These are phyloP conservation scores for Boletellus ananiceps DNA, from an alignment of 768 basidiomycete genomes.

Conservation along the genomic window DNA sequence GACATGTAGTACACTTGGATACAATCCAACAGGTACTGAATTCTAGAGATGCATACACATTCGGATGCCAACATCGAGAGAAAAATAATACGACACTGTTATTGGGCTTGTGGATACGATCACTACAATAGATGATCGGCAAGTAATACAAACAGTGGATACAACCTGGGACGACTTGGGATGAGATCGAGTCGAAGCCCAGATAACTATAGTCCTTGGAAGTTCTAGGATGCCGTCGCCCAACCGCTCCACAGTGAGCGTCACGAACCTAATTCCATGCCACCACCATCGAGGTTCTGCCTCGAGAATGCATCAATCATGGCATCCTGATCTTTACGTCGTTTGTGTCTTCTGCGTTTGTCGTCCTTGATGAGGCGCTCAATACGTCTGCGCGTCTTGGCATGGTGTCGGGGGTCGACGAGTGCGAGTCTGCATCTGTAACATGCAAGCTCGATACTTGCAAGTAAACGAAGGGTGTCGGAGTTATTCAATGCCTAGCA, in stretches of 20 bases:
- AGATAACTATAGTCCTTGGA: constrained; percentile 12
- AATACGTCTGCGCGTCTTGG: constrained; percentile 63
- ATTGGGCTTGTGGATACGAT: constrained; percentile 12
- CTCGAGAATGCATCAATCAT: constrained; percentile 76
- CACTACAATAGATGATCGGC: constrained; percentile 17
- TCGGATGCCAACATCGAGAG: constrained; percentile 1
- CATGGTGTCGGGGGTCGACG: constrained; percentile 60
- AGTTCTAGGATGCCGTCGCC: constrained; percentile 9
- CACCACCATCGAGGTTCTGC: constrained; percentile 36
- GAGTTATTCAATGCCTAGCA: constrained; percentile 74
- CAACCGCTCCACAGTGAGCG: constrained; percentile 3
- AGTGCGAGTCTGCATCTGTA: constrained; percentile 70
- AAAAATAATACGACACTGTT: constrained; percentile 5
- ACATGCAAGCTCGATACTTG: constrained; percentile 81
- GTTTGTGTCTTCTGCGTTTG: constrained; percentile 70
- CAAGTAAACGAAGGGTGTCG: constrained; percentile 75
- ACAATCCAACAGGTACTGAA: neutral
- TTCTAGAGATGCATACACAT: constrained; percentile 9
- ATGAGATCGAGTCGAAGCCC: constrained; percentile 1
- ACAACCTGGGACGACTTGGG: constrained; percentile 6
- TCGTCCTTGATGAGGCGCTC: constrained; percentile 85
- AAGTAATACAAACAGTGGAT: constrained; percentile 23
- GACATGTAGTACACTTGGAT: neutral
- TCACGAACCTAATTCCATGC: constrained; percentile 26
- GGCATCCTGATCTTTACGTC: constrained; percentile 79